Evolutionary conservation across 75 land plant species (phyloP), one percentile per base, ranked within the genome.

Genomic region (Pinus taeda): DNA sequence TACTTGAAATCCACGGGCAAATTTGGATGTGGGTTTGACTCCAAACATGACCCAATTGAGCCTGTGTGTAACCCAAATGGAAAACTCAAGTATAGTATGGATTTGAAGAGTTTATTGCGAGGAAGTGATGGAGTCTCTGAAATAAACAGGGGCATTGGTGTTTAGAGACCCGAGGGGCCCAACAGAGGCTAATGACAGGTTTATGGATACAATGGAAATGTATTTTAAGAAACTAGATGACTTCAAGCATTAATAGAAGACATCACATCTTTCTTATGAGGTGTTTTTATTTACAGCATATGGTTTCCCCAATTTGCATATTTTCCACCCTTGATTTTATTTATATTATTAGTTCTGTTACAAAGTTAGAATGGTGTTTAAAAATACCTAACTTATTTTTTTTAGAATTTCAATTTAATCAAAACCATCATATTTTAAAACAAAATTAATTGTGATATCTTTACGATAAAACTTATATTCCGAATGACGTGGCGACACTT

Each of bases 141-240:
- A 79, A 67, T 92, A 97, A 33, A 90, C 94, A 14, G 99, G 99
- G 5, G 97, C 93, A 3, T 74, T 97, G n/a, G 81, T 97, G 62
- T 85, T 97, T 24, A 88, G 89, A 74, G 99, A 97, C 81, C 99
- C 98, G 39, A 72, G 98, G 20, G 94, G 99, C 70, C 75, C n/a
- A 15, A 86, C 83, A 7, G 82, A 81, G 33, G 99, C 92, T 70
- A 97, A 94, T 62, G 92, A 97, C 81, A 90, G 87, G 45, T 97
- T 97, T 79, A 66, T 97, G 14, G 92, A 97, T 78, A 94, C 92
- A 93, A 97, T 97, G 99, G 99, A 97, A 80, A 75, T 65, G 6
- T 97, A 90, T 78, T 97, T 94, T 72, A 87, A 85, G 45, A 75
- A 39, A 42, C 77, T 95, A 3, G 59, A 62, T 6, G 91, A 86